Conservation (phyloP, 2,329 filamentous ascomycete species). For the Calonectria pseudoreteaudii region DNA sequence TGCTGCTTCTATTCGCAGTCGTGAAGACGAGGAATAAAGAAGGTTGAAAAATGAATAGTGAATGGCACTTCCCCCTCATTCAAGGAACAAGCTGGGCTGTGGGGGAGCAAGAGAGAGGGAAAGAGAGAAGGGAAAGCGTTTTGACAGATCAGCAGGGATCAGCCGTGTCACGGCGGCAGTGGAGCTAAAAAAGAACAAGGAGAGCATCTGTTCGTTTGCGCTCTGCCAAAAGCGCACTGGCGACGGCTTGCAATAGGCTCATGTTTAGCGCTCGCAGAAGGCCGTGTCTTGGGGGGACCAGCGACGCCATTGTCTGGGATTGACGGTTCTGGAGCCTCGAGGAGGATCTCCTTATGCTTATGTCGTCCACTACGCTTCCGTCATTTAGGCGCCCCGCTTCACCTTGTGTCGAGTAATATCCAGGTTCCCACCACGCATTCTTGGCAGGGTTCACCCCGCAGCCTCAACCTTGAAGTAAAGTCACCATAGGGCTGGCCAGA, state of each 20-base stretch:
- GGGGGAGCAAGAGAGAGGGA: background rate
- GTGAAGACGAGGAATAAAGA: background rate
- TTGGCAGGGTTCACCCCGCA: background rate
- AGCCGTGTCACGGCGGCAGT: background rate
- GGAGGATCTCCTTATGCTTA: background rate
- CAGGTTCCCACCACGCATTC: background rate
- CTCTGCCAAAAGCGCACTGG: background rate
- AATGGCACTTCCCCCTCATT: background rate
- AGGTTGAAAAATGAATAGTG: background rate
- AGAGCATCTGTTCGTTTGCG: background rate
- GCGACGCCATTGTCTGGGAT: background rate
- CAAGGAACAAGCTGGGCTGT: background rate
- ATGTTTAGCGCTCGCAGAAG: constrained; percentile 4
- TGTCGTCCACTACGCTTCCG: background rate
- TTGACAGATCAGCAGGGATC: constrained; percentile 1
- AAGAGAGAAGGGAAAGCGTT: background rate
- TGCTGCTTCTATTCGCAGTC: background rate
- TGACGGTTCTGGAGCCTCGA: background rate
- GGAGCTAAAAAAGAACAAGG: background rate
- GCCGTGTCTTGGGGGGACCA: background rate
- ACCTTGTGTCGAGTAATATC: background rate
- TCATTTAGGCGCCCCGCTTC: background rate
- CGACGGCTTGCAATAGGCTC: background rate
- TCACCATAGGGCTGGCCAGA: background rate
- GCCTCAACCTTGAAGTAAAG: background rate